Evolutionary conservation across 2,329 filamentous ascomycete genomes (phyloP).

Genomic region (Colletotrichum sojae): DNA sequence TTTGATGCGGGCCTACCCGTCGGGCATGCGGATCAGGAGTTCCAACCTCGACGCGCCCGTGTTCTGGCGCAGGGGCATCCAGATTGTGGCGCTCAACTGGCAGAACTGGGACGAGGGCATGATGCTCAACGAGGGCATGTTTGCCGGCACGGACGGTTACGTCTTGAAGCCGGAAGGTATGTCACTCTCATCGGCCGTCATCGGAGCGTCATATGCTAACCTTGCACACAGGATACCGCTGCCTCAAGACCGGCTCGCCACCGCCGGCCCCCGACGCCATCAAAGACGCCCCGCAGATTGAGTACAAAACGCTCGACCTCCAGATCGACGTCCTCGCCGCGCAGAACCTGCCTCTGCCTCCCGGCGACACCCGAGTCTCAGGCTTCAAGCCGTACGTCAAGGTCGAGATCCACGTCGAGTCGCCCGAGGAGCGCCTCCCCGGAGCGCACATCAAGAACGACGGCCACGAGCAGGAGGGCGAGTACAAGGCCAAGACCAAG

Average conservation of each 20-base stretch:
- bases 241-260: conserved; percentile 46
- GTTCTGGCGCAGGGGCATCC: conserved; percentile 91
- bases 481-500: conserved; percentile 72
- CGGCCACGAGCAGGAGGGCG: conserved; percentile 56
- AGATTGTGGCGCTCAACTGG: conserved; percentile 95
- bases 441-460: conserved; percentile 55
- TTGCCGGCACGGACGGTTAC: conserved; percentile 86
- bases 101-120: conserved; percentile 91
- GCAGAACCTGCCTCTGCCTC: conserved; percentile 80
- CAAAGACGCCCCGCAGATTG: conserved; percentile 49
- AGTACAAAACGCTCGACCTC: conserved; percentile 75
- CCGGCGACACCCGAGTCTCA: conserved; percentile 62
- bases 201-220: neutral
- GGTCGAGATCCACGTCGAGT: conserved; percentile 86
- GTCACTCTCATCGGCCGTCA: conserved; percentile 3
- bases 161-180: conserved; percentile 84
- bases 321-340: conserved; percentile 82
- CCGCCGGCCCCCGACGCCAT: conserved; percentile 13
- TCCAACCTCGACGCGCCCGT: conserved; percentile 88
- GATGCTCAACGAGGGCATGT: conserved; percentile 97
- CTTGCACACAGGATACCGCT: conserved; percentile 54
- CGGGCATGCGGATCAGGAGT: conserved; percentile 83
- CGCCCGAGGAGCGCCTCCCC: conserved; percentile 59
- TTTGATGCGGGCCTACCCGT: conserved; percentile 91
- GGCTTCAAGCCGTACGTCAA: conserved; percentile 86